Evolutionary conservation across 2,329 filamentous ascomycete species (phyloP).

Genomic region (Botrytis paeoniae): DNA sequence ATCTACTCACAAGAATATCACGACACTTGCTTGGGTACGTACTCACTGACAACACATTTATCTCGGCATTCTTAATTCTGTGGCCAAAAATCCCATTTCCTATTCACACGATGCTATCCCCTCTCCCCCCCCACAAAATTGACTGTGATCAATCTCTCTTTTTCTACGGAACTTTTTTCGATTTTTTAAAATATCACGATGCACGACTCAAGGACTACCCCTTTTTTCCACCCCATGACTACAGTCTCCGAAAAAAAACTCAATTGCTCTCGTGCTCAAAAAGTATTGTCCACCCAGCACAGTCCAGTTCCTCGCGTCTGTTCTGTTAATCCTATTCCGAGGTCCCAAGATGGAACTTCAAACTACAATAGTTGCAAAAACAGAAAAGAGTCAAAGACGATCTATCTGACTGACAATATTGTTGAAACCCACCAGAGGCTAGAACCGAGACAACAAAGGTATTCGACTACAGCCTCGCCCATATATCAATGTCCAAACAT

Average conservation of each 20-base stretch:
- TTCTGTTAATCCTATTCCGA: background rate
- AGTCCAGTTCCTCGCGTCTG: background rate
- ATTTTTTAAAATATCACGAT: background rate
- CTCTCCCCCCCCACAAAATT: constrained; percentile 1
- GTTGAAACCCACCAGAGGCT: constrained; percentile 6
- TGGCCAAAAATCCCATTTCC: background rate
- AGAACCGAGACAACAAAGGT: constrained; percentile 10
- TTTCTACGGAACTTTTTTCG: background rate
- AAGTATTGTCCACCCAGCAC: background rate
- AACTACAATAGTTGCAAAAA: background rate
- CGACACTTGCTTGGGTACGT: background rate
- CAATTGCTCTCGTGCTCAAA: background rate
- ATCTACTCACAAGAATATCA: constrained; percentile 3
- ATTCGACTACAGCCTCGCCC: constrained; percentile 19
- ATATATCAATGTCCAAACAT: constrained; percentile 17
- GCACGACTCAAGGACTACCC: constrained; percentile 9
- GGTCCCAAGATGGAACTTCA: background rate
- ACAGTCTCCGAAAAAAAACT: background rate
- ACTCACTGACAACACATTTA: constrained; percentile 6
- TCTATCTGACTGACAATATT: constrained; percentile 4
- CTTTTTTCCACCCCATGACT: background rate
- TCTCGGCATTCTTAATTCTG: background rate
- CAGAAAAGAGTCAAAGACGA: background rate
- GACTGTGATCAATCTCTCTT: background rate
- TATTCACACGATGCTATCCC: background rate